These are phyloP conservation scores for Citrus reticulata DNA, from an alignment of 345 rosid species.

Conservation along the genomic window DNA sequence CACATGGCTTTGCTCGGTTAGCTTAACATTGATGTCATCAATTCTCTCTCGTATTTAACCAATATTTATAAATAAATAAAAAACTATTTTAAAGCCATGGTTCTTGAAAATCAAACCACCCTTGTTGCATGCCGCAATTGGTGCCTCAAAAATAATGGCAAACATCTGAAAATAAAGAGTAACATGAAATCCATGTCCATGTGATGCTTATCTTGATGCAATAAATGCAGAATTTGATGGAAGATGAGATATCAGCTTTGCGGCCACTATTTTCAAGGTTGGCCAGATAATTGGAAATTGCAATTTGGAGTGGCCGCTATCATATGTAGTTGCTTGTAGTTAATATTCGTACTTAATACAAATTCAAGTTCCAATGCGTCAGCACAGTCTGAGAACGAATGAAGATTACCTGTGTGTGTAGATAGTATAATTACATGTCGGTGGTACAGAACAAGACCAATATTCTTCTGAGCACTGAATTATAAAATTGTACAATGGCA, in stretches of 20 bases:
- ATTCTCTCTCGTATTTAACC: neutral
- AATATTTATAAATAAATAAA: neutral
- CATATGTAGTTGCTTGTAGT: no score
- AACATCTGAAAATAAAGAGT: neutral
- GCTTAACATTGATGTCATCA: neutral
- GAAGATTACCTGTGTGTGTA: no score
- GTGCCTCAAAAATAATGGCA: neutral
- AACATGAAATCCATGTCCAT: neutral
- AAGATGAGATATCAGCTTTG: neutral
- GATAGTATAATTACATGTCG: no score
- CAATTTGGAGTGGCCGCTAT: neutral
- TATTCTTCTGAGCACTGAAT: no score
- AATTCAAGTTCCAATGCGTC: neutral
- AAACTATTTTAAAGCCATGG: neutral
- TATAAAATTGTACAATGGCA: no score
- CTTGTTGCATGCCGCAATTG: neutral
- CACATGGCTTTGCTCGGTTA: slow-evolving; percentile 14
- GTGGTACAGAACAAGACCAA: no score
- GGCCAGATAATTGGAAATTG: neutral
- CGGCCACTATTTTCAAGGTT: neutral
- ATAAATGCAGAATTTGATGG: neutral
- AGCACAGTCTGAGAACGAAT: no score
- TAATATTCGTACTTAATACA: neutral
- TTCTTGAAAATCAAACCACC: neutral
- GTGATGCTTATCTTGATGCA: neutral